Base-by-base conservation (phyloP, 2,329 filamentous ascomycete genomes). In the Verticillium klebahnii region DNA sequence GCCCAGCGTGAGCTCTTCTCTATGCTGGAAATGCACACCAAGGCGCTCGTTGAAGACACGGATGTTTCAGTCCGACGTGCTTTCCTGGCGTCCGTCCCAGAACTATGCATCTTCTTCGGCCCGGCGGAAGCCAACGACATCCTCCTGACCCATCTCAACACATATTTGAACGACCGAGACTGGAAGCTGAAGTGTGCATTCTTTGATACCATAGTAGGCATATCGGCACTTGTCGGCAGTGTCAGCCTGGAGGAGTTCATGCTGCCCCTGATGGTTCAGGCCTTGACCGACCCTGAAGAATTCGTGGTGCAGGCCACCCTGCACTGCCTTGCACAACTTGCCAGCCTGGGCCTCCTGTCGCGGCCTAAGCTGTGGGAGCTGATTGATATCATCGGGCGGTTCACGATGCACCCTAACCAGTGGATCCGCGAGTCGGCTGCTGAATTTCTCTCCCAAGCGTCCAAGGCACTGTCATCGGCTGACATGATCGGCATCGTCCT, bases 101-200 rank as follows among this genome's bases (percentile, higher is more conserved):
- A 93, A 65, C 82, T 99, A 1, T 99, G 95, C 72, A 87, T 97
- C 67, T 98, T 99, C 75, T 98, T 99, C 67, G 93, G 92, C 3
- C 93, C 91, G 64, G 85, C 89, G n/a, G 90, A 93, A 70, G 90
- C 94, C 1, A 97, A 96, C 72, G 95, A 99, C 71, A 92, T 99
- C n/a, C 88, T 99, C 17, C 80, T 99, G 25, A 96, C 93, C 36
- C 95, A 99, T 76, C 80, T 99, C 32, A 98, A 98, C 71, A 99
- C 95, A 0, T 99, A 99, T 69, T 78, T 99, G 9, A 99, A 99
- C 67, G 95, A 98, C 69, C 87, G 90, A 52, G 93, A 99, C 72
- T 99, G 95, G 95, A 92, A 92, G 73, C 79, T 99, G 36, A 97
- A 97, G 74, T 97, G 93, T 69, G 93, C 94, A 2, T 98, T 98